Percentiles rank a stretch among this genome's conserved stretches.
Evolutionary conservation across 2,329 filamentous ascomycete species (phyloP).

Genomic region (Pseudogymnoascus sp.): DNA sequence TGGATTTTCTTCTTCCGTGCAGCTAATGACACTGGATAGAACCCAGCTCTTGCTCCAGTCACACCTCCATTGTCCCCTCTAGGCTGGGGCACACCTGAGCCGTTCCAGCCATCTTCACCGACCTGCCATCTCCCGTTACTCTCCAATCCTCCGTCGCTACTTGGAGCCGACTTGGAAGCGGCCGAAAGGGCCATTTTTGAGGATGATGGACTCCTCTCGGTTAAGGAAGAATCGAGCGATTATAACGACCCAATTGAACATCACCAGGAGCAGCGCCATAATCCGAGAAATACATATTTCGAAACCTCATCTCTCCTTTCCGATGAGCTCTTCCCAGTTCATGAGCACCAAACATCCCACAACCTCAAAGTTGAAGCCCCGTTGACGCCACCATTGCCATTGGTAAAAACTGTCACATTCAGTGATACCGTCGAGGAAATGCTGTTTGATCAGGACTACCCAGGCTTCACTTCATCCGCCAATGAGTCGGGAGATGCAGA

Average conservation of each 20-base stretch:
- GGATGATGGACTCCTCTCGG: conserved; percentile 19
- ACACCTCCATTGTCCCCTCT: conserved; percentile 28
- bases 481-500: not conserved
- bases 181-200: conserved; percentile 25
- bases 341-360: conserved; percentile 14
- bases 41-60: conserved; percentile 19
- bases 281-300: not conserved
- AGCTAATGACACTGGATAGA: conserved; percentile 13
- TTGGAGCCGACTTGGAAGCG: conserved; percentile 19
- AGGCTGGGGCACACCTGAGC: conserved; percentile 1
- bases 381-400: conserved; percentile 23
- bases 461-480: not conserved
- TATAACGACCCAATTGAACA: not conserved
- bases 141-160: conserved; percentile 13
- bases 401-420: conserved; percentile 23
- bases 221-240: not conserved
- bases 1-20: not conserved
- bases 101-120: conserved; percentile 23
- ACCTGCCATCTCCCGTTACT: conserved; percentile 12
- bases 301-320: not conserved
- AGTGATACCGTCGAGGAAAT: conserved; percentile 23
- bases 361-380: conserved; percentile 26
- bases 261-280: not conserved
- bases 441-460: conserved; percentile 11
- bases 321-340: not conserved